A percentile compares a stretch with the other conserved stretches of the same genome.
Evolutionary conservation across 1,139 yeast species (phyloP).

Genomic region (Pichia sp.): DNA sequence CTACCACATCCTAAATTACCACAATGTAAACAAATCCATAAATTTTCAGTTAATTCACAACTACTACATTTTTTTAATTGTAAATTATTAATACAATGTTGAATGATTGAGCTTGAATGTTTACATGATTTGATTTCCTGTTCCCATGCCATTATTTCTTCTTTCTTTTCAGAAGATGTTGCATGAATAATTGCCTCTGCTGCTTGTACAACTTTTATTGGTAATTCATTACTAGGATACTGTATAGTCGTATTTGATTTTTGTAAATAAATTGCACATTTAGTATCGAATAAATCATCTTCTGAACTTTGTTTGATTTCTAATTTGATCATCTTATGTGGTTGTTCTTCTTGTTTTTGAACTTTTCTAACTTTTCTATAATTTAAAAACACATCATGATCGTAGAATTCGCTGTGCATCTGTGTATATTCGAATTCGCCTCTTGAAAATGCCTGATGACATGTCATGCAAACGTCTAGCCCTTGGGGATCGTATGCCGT

Average conservation of each 20-base stretch:
- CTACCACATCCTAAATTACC: constrained; percentile 92
- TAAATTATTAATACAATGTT: constrained; percentile 28
- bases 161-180: constrained; percentile 58
- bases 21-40: constrained; percentile 91
- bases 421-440: constrained; percentile 48
- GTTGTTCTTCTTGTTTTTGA: constrained; percentile 33
- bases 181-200: constrained; percentile 53
- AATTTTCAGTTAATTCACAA: constrained; percentile 69
- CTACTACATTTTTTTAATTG: constrained; percentile 48
- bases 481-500: constrained; percentile 62
- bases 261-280: constrained; percentile 41
- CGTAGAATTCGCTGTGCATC: constrained; percentile 45
- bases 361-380: constrained; percentile 45
- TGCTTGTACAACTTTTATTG: constrained; percentile 22
- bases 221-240: constrained; percentile 20
- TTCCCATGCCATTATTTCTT: constrained; percentile 89
- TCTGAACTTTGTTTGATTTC: constrained; percentile 69
- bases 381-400: constrained; percentile 53
- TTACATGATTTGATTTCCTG: constrained; percentile 75
- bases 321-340: constrained; percentile 60
- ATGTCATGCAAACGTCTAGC: constrained; percentile 63
- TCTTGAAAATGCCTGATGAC: constrained; percentile 59
- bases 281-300: constrained; percentile 57
- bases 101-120: constrained; percentile 57
- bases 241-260: constrained; percentile 27